These are phyloP conservation scores for Pseudocercospora cruenta DNA, from an alignment of 2,329 filamentous ascomycete species.

Conservation along the genomic window DNA sequence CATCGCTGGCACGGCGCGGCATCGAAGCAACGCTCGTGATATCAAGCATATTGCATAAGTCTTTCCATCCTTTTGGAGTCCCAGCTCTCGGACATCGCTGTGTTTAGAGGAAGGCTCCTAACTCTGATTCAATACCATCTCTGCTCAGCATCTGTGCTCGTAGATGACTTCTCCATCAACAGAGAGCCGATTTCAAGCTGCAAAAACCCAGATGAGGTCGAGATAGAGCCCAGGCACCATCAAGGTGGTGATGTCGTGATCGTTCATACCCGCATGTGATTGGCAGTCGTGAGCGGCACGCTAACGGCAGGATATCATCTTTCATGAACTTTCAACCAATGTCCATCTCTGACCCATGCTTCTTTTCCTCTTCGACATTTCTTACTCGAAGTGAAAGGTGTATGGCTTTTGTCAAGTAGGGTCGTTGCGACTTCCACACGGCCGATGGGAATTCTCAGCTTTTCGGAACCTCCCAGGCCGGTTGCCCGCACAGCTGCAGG, in stretches of 20 bases:
- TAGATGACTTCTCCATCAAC: too few relatives aligned
- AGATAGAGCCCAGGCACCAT: not conserved
- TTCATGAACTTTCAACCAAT: not conserved
- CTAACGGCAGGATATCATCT: not conserved
- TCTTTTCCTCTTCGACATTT: not conserved
- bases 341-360: not conserved
- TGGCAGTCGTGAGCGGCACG: not conserved
- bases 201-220: not conserved
- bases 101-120: too few relatives aligned
- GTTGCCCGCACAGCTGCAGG: not conserved
- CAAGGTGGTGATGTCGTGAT: not conserved
- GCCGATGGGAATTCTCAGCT: slow-evolving; percentile 10
- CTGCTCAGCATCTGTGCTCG: too few relatives aligned
- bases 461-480: not conserved
- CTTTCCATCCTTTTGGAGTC: too few relatives aligned
- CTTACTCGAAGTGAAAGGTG: not conserved
- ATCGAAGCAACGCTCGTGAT: too few relatives aligned
- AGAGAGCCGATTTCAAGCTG: too few relatives aligned
- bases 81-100: too few relatives aligned
- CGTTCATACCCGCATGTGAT: not conserved
- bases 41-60: too few relatives aligned
- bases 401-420: not conserved
- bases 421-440: slow-evolving; percentile 8
- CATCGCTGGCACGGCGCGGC: too few relatives aligned
- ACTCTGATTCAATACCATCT: too few relatives aligned